These are phyloP conservation scores for Nephelium lappaceum DNA, from an alignment of 345 rosid genomes.

Conservation along the genomic window DNA sequence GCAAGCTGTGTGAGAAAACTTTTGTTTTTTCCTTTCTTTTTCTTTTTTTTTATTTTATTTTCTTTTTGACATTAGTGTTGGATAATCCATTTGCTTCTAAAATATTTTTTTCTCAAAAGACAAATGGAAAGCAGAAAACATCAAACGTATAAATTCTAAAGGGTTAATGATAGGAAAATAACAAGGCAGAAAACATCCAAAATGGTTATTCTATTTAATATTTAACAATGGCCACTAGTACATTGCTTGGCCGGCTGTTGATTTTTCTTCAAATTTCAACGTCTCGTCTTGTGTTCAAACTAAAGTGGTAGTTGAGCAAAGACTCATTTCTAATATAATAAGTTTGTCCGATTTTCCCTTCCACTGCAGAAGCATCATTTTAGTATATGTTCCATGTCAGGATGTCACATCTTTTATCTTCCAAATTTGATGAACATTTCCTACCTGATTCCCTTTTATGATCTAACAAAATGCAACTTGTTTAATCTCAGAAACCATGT, in stretches of 20 bases:
- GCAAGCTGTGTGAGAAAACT: too few species aligned
- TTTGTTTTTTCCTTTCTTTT: too few species aligned
- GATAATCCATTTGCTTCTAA: too few species aligned
- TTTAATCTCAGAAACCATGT: slow-evolving; percentile 27
- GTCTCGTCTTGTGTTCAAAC: not conserved
- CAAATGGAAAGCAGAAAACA: not conserved
- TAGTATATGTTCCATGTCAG: not conserved
- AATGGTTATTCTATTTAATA: not conserved
- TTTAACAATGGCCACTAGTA: not conserved
- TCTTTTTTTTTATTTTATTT: too few species aligned
- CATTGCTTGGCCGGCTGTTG: slow-evolving; percentile 12
- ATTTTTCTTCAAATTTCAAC: not conserved
- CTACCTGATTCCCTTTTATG: not conserved
- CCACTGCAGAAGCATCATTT: not conserved
- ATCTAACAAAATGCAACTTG: not conserved
- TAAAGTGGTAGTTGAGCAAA: not conserved
- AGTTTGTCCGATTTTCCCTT: not conserved
- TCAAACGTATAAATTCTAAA: not conserved
- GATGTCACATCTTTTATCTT: not conserved
- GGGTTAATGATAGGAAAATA: slow-evolving; percentile 7
- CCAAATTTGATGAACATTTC: not conserved
- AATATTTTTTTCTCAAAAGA: not conserved
- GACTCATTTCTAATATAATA: not conserved
- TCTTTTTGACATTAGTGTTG: too few species aligned
- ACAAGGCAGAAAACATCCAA: slow-evolving; percentile 9